These are phyloP conservation scores for Coemansia sp. DNA, from an alignment of 192 early-diverging fungal species.

Conservation along the genomic window DNA sequence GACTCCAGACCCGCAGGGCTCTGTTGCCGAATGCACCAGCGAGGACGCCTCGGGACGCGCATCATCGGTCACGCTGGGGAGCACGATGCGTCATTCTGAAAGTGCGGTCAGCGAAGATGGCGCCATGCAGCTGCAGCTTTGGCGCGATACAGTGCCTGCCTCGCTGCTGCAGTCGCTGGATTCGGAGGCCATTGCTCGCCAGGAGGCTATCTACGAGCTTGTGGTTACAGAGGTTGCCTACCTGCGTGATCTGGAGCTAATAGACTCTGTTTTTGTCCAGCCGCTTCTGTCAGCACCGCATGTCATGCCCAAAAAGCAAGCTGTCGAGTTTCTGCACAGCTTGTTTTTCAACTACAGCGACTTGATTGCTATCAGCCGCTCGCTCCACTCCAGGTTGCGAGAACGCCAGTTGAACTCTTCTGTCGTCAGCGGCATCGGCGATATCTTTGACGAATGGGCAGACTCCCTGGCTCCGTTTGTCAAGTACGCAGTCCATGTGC, in stretches of 20 bases:
- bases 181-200: slow-evolving; percentile 47
- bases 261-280: slow-evolving; percentile 72
- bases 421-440: slow-evolving; percentile 79
- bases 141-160: slow-evolving; percentile 48
- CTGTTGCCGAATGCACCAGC: neutral
- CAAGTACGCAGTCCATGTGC: slow-evolving; percentile 82
- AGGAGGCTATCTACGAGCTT: slow-evolving; percentile 91
- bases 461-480: slow-evolving; percentile 74
- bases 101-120: slow-evolving; percentile 7
- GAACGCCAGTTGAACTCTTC: slow-evolving; percentile 57
- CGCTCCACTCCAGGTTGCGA: slow-evolving; percentile 58
- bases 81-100: slow-evolving; percentile 12
- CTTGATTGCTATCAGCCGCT: slow-evolving; percentile 61
- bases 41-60: slow-evolving; percentile 16
- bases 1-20: slow-evolving; percentile 7
- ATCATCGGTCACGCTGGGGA: slow-evolving; percentile 21
- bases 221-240: slow-evolving; percentile 87
- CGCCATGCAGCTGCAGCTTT: slow-evolving; percentile 47
- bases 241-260: slow-evolving; percentile 80
- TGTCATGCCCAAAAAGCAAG: slow-evolving; percentile 62
- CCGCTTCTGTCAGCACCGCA: slow-evolving; percentile 57
- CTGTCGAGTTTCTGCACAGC: slow-evolving; percentile 65
- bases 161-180: slow-evolving; percentile 34
- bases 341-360: slow-evolving; percentile 79
- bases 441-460: slow-evolving; percentile 77